These are phyloP conservation scores for Forsythia suspensa DNA, from an alignment of 257 asterid genomes.

Conservation along the genomic window DNA sequence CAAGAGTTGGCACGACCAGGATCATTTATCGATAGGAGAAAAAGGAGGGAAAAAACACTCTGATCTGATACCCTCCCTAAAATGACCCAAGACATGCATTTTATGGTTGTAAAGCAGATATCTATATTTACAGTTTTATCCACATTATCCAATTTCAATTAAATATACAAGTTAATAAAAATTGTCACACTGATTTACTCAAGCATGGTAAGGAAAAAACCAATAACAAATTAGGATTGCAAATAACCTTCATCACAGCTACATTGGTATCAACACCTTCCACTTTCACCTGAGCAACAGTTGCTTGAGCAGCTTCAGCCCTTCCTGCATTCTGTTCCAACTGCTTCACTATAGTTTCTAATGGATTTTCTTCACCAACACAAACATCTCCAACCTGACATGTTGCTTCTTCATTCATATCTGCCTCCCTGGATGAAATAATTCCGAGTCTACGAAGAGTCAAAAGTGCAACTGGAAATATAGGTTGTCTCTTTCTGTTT, in stretches of 20 bases:
- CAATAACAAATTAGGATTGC: slow-evolving; percentile 11
- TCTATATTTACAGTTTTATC: slow-evolving; percentile 5
- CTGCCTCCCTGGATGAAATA: slow-evolving; percentile 42
- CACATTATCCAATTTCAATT: slow-evolving; percentile 5
- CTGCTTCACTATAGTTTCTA: slow-evolving; percentile 74
- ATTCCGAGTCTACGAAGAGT: slow-evolving; percentile 67
- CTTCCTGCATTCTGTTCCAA: slow-evolving; percentile 72
- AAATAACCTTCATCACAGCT: slow-evolving; percentile 78
- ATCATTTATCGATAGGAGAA: background rate
- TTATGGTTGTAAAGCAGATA: slow-evolving; percentile 11
- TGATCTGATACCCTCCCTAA: background rate
- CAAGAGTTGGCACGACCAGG: background rate
- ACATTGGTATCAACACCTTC: slow-evolving; percentile 90
- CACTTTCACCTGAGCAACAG: slow-evolving; percentile 89
- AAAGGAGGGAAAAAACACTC: background rate
- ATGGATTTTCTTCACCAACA: slow-evolving; percentile 76
- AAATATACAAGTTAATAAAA: slow-evolving; percentile 8
- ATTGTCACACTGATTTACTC: slow-evolving; percentile 1
- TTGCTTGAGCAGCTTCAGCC: slow-evolving; percentile 92
- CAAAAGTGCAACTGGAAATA: slow-evolving; percentile 52
- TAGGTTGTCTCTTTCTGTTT: slow-evolving; percentile 42
- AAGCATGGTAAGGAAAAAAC: slow-evolving; percentile 6
- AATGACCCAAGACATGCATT: slow-evolving; percentile 10
- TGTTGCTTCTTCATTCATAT: slow-evolving; percentile 43
- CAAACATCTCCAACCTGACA: slow-evolving; percentile 54